Conservation (phyloP, 1,284 basidiomycete genomes). For the Ceratobasidium theobromae region DNA sequence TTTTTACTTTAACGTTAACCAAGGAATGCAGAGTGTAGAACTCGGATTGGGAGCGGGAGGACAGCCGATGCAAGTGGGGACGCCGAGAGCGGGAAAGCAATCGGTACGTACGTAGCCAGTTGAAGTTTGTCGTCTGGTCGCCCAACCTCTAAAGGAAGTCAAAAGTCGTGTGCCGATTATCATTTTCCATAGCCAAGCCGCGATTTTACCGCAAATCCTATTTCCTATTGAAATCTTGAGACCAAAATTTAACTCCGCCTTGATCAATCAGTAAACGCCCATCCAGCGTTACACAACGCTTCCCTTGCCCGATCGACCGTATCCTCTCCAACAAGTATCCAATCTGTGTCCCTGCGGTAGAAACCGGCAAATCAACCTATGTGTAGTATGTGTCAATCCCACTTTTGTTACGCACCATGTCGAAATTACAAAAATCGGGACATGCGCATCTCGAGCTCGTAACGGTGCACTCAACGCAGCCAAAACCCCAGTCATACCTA, state of each 20-base stretch:
- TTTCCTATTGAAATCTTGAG: too few relatives aligned
- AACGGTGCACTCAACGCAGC: constrained; percentile 59
- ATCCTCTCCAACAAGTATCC: constrained; percentile 30
- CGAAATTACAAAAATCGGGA: constrained; percentile 65
- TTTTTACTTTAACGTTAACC: too few relatives aligned
- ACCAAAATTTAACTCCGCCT: not conserved
- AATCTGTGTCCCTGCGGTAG: constrained; percentile 36
- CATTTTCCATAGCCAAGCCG: too few relatives aligned
- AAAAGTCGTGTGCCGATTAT: too few relatives aligned
- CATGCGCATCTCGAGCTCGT: constrained; percentile 52
- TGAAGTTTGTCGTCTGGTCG: too few relatives aligned
- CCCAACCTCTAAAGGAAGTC: too few relatives aligned
- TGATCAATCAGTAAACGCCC: constrained; percentile 29
- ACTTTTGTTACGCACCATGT: constrained; percentile 55
- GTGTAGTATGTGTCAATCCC: not conserved
- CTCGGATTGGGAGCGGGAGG: too few relatives aligned
- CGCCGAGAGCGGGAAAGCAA: too few relatives aligned
- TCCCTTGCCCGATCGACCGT: constrained; percentile 25
- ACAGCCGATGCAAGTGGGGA: too few relatives aligned
- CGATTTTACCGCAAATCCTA: too few relatives aligned
- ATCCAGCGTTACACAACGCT: constrained; percentile 32
- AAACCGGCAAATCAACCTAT: not conserved
- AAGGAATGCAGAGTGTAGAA: too few relatives aligned
- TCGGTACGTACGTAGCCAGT: too few relatives aligned
- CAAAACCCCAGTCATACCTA: constrained; percentile 62